Percentiles rank a stretch among this genome's conserved stretches.
These are phyloP conservation scores for Citrullus amarus DNA, from an alignment of 306 rosid genomes.

Conservation along the genomic window DNA sequence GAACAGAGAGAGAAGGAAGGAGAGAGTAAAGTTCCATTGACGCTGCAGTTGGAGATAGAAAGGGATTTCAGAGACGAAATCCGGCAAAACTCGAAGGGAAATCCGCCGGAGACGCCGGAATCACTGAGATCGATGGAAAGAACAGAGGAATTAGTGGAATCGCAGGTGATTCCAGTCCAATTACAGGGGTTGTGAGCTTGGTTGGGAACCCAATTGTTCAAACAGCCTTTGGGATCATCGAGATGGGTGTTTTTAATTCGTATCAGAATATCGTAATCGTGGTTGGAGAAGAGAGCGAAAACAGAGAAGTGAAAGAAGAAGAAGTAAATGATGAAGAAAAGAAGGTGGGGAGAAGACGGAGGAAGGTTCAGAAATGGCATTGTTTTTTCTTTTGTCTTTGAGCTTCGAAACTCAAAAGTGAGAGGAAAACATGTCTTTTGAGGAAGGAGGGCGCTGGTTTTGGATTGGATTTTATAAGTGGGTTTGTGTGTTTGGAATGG, in stretches of 20 bases:
- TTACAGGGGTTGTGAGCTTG: constrained; percentile 28
- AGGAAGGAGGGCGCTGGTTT: background rate
- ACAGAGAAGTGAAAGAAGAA: constrained; percentile 1
- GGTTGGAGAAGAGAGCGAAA: constrained; percentile 6
- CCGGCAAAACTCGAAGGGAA: constrained; percentile 57
- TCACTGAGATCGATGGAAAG: constrained; percentile 35
- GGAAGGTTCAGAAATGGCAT: constrained; percentile 20
- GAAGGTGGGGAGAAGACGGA: background rate
- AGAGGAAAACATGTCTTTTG: background rate
- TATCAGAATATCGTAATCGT: constrained; percentile 37
- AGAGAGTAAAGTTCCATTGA: constrained; percentile 35
- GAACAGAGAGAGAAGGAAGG: constrained; percentile 41
- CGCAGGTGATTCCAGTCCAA: constrained; percentile 70
- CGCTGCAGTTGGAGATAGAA: constrained; percentile 14
- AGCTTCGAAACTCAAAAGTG: background rate
- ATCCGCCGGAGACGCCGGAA: constrained; percentile 28
- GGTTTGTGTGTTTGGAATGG: too few species aligned
- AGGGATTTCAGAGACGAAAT: constrained; percentile 47
- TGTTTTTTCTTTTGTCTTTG: background rate
- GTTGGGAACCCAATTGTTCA: constrained; percentile 35
- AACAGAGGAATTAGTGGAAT: constrained; percentile 16
- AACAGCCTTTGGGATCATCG: constrained; percentile 35
- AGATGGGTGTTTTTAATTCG: constrained; percentile 41
- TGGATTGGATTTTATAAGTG: background rate
- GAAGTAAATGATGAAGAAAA: background rate